phyloP scores from a whole-genome alignment of 2,329 filamentous ascomycete genomes.

The Seiridium cupressi region DNA sequence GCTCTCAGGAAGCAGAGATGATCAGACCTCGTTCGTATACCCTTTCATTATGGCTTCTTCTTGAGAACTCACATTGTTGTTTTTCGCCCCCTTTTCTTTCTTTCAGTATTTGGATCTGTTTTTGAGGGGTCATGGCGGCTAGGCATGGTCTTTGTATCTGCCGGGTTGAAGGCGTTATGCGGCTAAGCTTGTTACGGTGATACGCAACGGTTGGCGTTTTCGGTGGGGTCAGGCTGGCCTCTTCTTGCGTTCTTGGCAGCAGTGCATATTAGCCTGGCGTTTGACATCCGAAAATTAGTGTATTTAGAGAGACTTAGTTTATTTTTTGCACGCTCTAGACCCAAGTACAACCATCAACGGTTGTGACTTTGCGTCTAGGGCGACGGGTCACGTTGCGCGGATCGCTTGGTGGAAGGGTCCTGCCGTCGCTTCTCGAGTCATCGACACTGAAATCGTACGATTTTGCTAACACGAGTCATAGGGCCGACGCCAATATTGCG shows the following conservation, averaged over 20 bases:
- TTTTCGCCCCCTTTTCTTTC: neutral
- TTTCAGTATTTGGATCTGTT: neutral
- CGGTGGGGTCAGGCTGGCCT: neutral
- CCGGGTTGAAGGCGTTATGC: too few species aligned
- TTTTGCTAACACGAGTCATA: conserved; percentile 32
- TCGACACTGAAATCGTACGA: neutral
- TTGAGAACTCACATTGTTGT: neutral
- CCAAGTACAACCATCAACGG: conserved; percentile 30
- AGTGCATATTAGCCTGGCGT: neutral
- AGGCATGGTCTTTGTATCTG: neutral
- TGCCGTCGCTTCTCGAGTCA: neutral
- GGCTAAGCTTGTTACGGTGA: neutral
- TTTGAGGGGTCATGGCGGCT: neutral
- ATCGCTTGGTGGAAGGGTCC: neutral
- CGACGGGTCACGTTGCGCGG: conserved; percentile 43
- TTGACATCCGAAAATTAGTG: conserved; percentile 17
- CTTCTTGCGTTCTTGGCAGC: too few species aligned
- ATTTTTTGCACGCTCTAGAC: conserved; percentile 38
- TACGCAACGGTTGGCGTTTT: neutral
- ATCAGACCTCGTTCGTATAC: conserved; percentile 77
- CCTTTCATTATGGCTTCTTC: conserved; percentile 27
- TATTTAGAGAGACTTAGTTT: conserved; percentile 12
- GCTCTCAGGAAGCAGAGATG: conserved; percentile 96
- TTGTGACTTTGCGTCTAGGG: conserved; percentile 41
- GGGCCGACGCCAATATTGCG: conserved; percentile 84